Conservation (phyloP, 345 rosid genomes). For the Citrus hindsii region DNA sequence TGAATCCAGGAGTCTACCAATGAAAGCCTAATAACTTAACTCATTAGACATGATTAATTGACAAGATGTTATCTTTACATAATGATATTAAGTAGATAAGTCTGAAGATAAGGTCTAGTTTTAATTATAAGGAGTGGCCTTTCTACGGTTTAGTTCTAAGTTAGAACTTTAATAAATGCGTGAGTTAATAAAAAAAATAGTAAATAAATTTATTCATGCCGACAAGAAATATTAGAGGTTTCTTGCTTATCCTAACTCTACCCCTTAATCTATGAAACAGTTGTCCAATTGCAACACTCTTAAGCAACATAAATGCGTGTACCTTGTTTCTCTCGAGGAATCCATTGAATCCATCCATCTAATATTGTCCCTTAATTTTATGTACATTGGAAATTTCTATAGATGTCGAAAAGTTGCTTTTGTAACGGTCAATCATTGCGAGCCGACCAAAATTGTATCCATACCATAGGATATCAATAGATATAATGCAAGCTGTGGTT, state of each 20-base stretch:
- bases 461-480: not conserved
- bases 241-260: not conserved
- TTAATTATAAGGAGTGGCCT: no score
- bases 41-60: no score
- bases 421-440: not conserved
- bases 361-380: not conserved
- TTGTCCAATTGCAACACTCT: not conserved
- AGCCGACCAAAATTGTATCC: not conserved
- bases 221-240: not conserved
- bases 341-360: slow-evolving; percentile 21
- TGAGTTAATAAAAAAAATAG: not conserved
- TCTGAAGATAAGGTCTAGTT: no score
- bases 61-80: no score
- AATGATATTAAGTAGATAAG: no score
- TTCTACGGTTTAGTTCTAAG: no score
- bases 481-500: no score
- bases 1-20: no score
- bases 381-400: not conserved
- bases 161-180: no score
- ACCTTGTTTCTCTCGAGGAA: not conserved
- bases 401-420: not conserved
- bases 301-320: slow-evolving; percentile 15
- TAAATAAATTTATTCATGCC: not conserved
- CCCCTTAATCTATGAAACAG: not conserved
- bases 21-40: no score